Percentiles rank a stretch among this genome's conserved stretches.
These are phyloP conservation scores for Lithospermum erythrorhizon DNA, from an alignment of 257 asterid genomes.

Conservation along the genomic window DNA sequence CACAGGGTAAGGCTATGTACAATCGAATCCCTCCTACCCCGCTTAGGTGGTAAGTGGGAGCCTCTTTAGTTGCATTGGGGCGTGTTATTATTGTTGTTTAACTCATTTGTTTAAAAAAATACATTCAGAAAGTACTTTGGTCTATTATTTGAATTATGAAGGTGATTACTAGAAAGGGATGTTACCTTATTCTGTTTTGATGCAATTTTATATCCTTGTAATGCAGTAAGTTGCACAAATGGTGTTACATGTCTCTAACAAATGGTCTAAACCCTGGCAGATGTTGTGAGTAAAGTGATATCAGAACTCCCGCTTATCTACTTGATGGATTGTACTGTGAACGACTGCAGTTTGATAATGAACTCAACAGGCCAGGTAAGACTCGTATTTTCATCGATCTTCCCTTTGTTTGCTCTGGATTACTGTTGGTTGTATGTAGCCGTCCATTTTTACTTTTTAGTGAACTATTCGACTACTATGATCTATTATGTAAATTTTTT, in stretches of 20 bases:
- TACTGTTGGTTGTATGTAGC: too few species aligned
- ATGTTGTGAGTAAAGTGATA: slow-evolving; percentile 24
- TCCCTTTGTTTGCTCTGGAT: too few species aligned
- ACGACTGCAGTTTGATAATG: slow-evolving; percentile 71
- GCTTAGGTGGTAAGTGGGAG: too few species aligned
- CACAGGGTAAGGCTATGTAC: too few species aligned
- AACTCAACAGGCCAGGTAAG: slow-evolving; percentile 57
- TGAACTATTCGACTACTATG: not conserved
- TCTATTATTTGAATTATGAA: not conserved
- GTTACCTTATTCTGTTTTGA: not conserved
- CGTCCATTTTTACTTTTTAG: not conserved
- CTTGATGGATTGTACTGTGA: slow-evolving; percentile 82
- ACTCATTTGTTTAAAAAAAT: not conserved
- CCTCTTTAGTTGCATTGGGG: too few species aligned
- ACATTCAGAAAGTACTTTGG: not conserved
- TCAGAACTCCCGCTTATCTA: slow-evolving; percentile 67
- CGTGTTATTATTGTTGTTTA: too few species aligned
- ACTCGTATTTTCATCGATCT: not conserved
- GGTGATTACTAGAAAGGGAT: not conserved
- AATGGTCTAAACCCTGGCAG: slow-evolving; percentile 51
- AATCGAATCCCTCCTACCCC: too few species aligned
- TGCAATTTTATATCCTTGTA: not conserved
- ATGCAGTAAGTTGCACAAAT: not conserved
- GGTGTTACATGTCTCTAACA: slow-evolving; percentile 22
- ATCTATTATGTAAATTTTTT: slow-evolving; percentile 2